Evolutionary conservation across 176 grass and related monocot genomes (phyloP).

Genomic region (Oryza longistaminata): DNA sequence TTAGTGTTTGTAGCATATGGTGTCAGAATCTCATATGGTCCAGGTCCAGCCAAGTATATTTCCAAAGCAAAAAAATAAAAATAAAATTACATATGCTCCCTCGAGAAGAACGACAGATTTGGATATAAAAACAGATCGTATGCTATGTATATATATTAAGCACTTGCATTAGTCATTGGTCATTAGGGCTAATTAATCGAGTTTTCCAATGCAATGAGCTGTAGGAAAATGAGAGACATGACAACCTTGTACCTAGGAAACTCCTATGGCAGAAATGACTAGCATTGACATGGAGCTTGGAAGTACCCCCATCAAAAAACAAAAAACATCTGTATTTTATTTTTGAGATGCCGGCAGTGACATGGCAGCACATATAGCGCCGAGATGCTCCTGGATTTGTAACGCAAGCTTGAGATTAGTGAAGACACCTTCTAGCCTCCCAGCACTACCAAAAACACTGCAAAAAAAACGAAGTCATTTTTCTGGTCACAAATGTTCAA

Average conservation of each 20-base stretch:
- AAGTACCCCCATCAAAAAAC: not conserved
- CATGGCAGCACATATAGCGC: not conserved
- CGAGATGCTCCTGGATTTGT: too few species aligned
- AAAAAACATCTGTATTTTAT: not conserved
- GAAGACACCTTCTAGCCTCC: too few species aligned
- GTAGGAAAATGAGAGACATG: slow-evolving; percentile 10
- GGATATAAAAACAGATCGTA: not conserved
- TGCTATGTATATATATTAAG: not conserved
- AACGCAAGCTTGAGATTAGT: too few species aligned
- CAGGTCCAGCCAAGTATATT: slow-evolving; percentile 3
- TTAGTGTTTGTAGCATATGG: not conserved
- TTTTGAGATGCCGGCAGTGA: not conserved
- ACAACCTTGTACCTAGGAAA: slow-evolving; percentile 37
- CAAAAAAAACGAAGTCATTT: too few species aligned
- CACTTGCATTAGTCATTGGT: not conserved
- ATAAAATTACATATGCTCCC: not conserved
- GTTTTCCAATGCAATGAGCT: not conserved
- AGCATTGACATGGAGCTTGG: not conserved
- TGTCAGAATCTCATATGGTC: slow-evolving; percentile 27
- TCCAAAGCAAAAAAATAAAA: not conserved
- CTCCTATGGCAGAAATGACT: not conserved
- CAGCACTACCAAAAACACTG: too few species aligned
- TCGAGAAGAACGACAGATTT: not conserved
- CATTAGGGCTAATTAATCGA: not conserved
- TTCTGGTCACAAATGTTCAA: too few species aligned